Base-by-base conservation (phyloP, 1,284 basidiomycete species). In the Apiotrichum gamsii region DNA sequence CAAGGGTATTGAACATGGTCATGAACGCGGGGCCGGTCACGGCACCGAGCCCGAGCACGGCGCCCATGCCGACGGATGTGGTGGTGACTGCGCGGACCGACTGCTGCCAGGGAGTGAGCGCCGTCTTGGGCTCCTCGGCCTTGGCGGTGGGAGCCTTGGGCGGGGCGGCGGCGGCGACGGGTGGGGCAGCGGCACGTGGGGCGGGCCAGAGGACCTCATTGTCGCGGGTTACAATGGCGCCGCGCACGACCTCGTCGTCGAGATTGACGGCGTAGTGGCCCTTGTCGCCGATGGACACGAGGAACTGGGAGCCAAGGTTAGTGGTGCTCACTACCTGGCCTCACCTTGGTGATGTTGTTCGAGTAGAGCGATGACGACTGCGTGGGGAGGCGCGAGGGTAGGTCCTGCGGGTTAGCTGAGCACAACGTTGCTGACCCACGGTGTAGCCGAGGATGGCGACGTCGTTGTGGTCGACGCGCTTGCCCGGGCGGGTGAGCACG, bases 281-380 rank as follows among this genome's bases (percentile, higher is more conserved):
- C 50, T 82, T 78, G 37, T 78, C 78, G 10, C 82, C 82, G 1
- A 90, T 80, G 2, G 86, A 87, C 15, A 90, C 75, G 33, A 90
- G 77, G 73, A 90, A 89, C 65, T 60, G 46, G 13, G 8, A 39
- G 57, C 36, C 11, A 11, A 57, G 57, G 37, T 32, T n/a, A 10
- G 4, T n/a, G 25, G 8, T 28, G 25, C 16, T 28, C 16, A 9
- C 4, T 10, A 19, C 19, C 10, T 25, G 9, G 6, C 14, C 51
- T 19, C 23, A 56, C 60, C 51, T 90, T 90, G 35, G 84, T 84
- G 59, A 90, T 83, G 64, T 90, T 90, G 72, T 90, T 90, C 11
- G 87, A 90, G 69, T 90, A 90, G 8, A 90, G 75, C 1, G 85
- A 87, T 5, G 85, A 87, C 4, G 85, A 86, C 63, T 90, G 87